Base-by-base conservation (phyloP, 2,329 filamentous ascomycete genomes). In the Exophiala mesophila region DNA sequence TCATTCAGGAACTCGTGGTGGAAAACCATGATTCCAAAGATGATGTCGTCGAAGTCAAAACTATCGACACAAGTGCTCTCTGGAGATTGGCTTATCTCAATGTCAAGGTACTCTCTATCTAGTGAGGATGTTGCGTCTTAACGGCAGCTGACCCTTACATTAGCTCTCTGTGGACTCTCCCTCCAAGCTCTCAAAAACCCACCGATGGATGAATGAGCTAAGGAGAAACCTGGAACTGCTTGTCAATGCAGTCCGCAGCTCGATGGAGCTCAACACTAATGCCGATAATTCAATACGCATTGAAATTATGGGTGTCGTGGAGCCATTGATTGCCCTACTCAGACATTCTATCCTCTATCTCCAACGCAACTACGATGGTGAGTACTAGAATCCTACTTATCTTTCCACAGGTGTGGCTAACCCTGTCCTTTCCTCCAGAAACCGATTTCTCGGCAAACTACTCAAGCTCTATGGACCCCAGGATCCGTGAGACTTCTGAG, bases 141-240 rank as follows among this genome's bases (percentile, higher is more conserved):
- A n/a, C n/a, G n/a, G n/a, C n/a, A n/a, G n/a, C n/a, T n/a, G n/a
- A n/a, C n/a, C n/a, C 7, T 33, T 20, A 10, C 18, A 6, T 39
- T 12, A 44, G 41, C 35, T 44, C 12, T 20, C 35, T 16, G 20
- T 30, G 13, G 21, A 38, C 28, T 44, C 33, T 2, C 19, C 19
- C 9, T 15, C 17, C 10, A 44, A 44, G 35, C 35, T 44, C 29
- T 28, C 38, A 23, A 26, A 19, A 9, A 41, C 31, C 10, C 30
- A 35, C 19, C 31, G 39, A n/a, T 41, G 39, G 39, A 36, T 36
- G 31, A 41, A 41, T 13, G 30, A 36, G 21, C 23, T 41, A 15
- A 19, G 31, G 19, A 41, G 39, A 29, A 29, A 24, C 19, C 17
- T 41, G 30, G 39, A 41, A 24, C 33, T 41, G 12, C 35, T 38